Conservation (phyloP, 148 eudicot genomes). For the Polygonum maritimum region DNA sequence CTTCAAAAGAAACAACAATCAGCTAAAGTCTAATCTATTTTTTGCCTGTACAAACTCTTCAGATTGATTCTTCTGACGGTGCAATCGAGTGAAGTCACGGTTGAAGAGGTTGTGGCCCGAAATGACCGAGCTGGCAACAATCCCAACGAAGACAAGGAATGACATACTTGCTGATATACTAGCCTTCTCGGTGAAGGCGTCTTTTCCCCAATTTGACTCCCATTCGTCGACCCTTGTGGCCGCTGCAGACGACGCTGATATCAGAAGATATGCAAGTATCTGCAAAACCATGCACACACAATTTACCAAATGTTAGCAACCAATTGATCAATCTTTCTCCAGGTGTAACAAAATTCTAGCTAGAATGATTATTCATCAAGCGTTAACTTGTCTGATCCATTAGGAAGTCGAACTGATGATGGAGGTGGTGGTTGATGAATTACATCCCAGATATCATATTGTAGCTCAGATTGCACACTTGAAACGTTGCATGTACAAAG, state of each 20-base stretch:
- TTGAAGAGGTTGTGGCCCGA: constrained; percentile 77
- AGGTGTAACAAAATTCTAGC: too few relatives aligned
- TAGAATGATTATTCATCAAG: background rate
- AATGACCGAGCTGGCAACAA: constrained; percentile 73
- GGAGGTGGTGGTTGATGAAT: constrained; percentile 40
- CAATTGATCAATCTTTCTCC: background rate
- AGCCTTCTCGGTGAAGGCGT: constrained; percentile 69
- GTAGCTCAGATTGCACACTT: constrained; percentile 50
- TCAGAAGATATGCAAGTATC: constrained; percentile 80
- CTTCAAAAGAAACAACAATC: background rate
- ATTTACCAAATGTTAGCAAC: background rate
- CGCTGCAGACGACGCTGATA: constrained; percentile 89
- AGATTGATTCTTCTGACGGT: background rate
- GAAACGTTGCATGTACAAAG: constrained; percentile 63
- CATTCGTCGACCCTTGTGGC: constrained; percentile 78
- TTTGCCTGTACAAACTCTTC: background rate
- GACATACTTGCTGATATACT: constrained; percentile 78
- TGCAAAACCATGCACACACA: constrained; percentile 17
- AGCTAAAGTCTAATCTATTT: background rate
- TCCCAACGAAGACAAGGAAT: constrained; percentile 69
- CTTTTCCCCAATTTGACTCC: constrained; percentile 89
- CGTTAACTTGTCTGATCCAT: constrained; percentile 75
- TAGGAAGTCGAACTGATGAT: constrained; percentile 54
- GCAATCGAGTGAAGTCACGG: constrained; percentile 32
- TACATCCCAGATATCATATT: constrained; percentile 44